Evolutionary conservation across 441 rosid species (phyloP).

Genomic region (Omphalea diandra): DNA sequence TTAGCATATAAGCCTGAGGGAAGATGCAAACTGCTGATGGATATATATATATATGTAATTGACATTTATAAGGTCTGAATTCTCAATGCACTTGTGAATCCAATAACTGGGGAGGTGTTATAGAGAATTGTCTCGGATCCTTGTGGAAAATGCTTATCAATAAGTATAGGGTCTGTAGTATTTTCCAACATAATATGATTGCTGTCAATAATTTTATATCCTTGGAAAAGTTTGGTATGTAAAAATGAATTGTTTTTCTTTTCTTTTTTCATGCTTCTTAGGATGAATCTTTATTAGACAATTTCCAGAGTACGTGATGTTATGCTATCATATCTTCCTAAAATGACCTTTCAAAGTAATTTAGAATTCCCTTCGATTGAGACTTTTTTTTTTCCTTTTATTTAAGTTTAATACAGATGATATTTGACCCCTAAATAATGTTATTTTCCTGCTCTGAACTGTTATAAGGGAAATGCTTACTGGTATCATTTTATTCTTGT

Average conservation of each 20-base stretch:
- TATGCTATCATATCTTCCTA: background rate
- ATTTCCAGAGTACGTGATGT: background rate
- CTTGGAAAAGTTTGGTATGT: background rate
- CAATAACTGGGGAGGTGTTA: background rate
- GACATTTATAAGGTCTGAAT: background rate
- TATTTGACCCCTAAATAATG: constrained; percentile 21
- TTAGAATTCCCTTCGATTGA: background rate
- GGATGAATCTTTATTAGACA: background rate
- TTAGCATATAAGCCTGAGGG: background rate
- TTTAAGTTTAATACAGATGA: background rate
- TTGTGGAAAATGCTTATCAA: background rate
- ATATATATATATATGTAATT: background rate
- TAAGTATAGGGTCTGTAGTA: background rate
- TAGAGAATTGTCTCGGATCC: too few species aligned
- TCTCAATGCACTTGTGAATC: background rate
- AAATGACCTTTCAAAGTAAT: background rate
- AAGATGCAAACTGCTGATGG: background rate
- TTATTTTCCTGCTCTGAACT: constrained; percentile 31
- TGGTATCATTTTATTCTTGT: constrained; percentile 31
- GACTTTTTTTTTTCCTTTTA: too few species aligned
- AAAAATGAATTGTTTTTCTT: too few species aligned
- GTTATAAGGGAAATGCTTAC: constrained; percentile 36
- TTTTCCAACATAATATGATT: background rate
- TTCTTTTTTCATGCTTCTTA: constrained; percentile 5
- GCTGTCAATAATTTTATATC: background rate